Base-by-base conservation (phyloP, 805 yeast genomes). In the Helenozyma rhizophorensis region DNA sequence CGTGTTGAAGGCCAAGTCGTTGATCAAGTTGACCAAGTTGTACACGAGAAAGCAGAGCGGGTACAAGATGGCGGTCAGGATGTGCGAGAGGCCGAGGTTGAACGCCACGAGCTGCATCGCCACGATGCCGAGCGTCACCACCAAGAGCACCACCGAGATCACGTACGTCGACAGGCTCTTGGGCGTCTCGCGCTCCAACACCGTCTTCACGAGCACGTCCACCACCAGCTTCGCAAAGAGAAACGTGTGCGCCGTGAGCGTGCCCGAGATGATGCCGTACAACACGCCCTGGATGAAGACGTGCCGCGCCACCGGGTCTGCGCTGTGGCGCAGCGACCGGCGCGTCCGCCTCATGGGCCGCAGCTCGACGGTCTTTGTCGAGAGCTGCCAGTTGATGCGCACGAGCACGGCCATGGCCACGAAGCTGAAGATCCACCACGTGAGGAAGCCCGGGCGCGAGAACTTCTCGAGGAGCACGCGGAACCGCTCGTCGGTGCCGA, bases 31-130 rank as follows among this genome's bases (percentile, higher is more conserved):
- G 37, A 74, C 66, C 30, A 84, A 60, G 61, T 85, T 88, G 65
- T 83, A 87, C 27, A 85, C 76, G 57, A 93, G 81, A 55, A 88
- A 88, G 21, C 88, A 83, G 42, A 88, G 62, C 1, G 96, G 96
- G 51, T 87, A 88, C 21, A 88, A 65, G 12, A 86, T 71, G 2
- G 90, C 77, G 0, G 96, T 84, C 32, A 87, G 78, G 25, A 80
- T 71, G 37, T 70, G 70, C 30, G 77, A 70, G 34, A 87, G 66
- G 0, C 95, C 95, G 47, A 74, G 67, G 58, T 87, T 87, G 38
- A 88, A 69, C 24, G 84, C 76, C 37, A 72, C 78, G 33, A 87
- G 68, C 53, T 87, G 96, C 10, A 76, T 63, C 2, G 83, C 70
- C 7, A 93, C 86, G 22, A 86, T 69, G 3, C 67, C 53, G 12